phyloP scores from a whole-genome alignment of 2,329 filamentous ascomycete species.

The Colletotrichum sp. region DNA sequence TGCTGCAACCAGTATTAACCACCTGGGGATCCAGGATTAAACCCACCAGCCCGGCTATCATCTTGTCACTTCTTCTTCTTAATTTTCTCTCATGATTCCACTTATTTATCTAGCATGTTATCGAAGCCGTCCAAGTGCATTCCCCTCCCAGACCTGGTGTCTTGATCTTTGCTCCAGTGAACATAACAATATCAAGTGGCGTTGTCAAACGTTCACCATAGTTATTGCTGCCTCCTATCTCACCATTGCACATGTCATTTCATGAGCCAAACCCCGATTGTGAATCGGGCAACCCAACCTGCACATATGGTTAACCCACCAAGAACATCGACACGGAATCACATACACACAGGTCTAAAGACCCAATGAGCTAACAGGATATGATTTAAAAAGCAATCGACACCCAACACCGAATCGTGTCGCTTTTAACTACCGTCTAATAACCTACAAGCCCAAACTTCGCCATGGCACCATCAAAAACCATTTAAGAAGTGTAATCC shows the following conservation, averaged over 20 bases:
- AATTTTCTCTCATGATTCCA: no score
- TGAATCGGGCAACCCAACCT: background rate
- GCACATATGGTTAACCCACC: background rate
- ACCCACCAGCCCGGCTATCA: accelerated
- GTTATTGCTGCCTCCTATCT: no score
- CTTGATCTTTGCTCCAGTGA: no score
- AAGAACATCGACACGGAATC: background rate
- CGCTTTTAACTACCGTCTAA: slow-evolving; percentile 20
- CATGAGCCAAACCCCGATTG: background rate
- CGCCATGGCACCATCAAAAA: background rate
- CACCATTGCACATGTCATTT: background rate
- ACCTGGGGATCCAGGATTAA: no score
- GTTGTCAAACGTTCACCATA: no score
- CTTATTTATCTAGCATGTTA: no score
- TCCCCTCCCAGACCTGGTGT: accelerated
- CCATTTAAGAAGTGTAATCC: slow-evolving; percentile 54
- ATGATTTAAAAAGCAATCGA: background rate
- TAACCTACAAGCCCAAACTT: slow-evolving; percentile 3
- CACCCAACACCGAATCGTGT: slow-evolving; percentile 11
- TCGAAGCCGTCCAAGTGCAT: no score
- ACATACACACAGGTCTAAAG: background rate
- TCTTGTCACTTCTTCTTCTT: no score
- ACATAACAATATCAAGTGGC: accelerated
- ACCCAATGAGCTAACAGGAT: background rate
- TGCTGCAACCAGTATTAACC: no score